Evolutionary conservation across 306 rosid species (phyloP), one percentile per base, ranked within the genome.

Genomic region (Carpinus viminea): DNA sequence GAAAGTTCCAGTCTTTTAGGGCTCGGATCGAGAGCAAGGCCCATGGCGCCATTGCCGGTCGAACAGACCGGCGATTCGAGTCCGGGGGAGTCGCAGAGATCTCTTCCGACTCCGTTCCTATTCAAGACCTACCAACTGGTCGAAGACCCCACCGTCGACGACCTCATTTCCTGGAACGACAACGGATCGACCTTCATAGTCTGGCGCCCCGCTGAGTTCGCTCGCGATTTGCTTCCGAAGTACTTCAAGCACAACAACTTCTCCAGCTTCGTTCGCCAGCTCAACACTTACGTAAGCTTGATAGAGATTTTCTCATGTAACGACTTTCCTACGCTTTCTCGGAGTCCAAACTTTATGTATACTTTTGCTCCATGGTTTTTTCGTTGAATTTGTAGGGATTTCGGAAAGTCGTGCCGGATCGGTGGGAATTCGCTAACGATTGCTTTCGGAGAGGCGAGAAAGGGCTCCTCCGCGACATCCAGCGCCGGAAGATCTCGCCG

Each of bases 191-290:
- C 86, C 69, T 95, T 95, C 87, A 87, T 95, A 4, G 99, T 95
- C 65, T 91, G 97, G 99, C 83, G 90, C 73, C 96, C 99, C 0
- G 99, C 98, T 7, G 99, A 95, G 73, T 95, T 95, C 75, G 99
- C 99, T 54, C 87, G 99, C 65, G 99, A 95, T 91, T 90, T 95
- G 86, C 98, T 95, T 53, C 99, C 99, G 0, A 90, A 93, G 79
- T 93, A 90, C 73, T 95, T 95, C 85, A 93, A 95, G 50, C 98
- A 95, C 84, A 95, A 95, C 41, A 95, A 95, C 52, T 95, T 93
- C 77, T 95, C 99, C 72, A 95, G 99, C 82, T 95, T 95, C 78
- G 99, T 95, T 71, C 98, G 99, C 54, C 99, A 95, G 69, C 97
- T 95, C 36, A 95, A 95, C 80, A 95, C 99, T 71, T 95, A 95